Percentiles rank a stretch among this genome's conserved stretches.
phyloP scores from a whole-genome alignment of 805 yeast species.

The Phaffomyces thermotolerans region DNA sequence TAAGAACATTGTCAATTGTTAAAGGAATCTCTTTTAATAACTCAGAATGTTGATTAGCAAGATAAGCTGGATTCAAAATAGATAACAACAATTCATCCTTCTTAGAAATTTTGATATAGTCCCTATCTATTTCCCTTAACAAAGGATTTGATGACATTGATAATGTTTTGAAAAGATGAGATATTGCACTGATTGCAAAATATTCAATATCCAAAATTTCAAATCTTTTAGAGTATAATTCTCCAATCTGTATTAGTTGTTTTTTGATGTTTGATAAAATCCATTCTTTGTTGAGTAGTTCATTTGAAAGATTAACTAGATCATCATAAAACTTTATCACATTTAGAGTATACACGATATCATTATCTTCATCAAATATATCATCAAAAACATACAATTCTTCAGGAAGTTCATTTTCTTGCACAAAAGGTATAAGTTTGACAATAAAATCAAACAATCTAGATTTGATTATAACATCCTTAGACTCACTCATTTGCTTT shows the following conservation, averaged over 20 bases:
- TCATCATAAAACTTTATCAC: constrained; percentile 16
- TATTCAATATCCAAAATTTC: constrained; percentile 11
- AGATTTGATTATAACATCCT: constrained; percentile 2
- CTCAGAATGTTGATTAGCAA: constrained; percentile 8
- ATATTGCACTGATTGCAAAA: constrained; percentile 13
- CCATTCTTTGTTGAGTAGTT: constrained; percentile 14
- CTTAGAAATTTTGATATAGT: constrained; percentile 7
- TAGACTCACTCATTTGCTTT: constrained; percentile 5
- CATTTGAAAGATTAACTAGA: constrained; percentile 10
- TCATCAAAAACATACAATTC: constrained; percentile 10
- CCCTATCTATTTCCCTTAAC: constrained; percentile 7
- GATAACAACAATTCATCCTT: constrained; percentile 9
- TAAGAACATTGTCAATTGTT: constrained; percentile 8
- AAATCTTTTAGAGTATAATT: constrained; percentile 8
- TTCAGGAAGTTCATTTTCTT: constrained; percentile 13
- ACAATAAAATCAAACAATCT: constrained; percentile 13
- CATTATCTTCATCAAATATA: constrained; percentile 8
- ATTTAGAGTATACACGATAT: constrained; percentile 10
- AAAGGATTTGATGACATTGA: constrained; percentile 10
- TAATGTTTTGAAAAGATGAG: constrained; percentile 12
- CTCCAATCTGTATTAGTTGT: constrained; percentile 8
- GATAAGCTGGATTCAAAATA: constrained; percentile 13
- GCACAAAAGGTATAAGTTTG: constrained; percentile 9
- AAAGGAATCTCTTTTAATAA: constrained; percentile 9
- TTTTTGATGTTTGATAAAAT: constrained; percentile 8